A percentile compares a stretch with the other conserved stretches of the same genome.
These are phyloP conservation scores for Pinus tabuliformis DNA, from an alignment of 75 land plant species.

Conservation along the genomic window DNA sequence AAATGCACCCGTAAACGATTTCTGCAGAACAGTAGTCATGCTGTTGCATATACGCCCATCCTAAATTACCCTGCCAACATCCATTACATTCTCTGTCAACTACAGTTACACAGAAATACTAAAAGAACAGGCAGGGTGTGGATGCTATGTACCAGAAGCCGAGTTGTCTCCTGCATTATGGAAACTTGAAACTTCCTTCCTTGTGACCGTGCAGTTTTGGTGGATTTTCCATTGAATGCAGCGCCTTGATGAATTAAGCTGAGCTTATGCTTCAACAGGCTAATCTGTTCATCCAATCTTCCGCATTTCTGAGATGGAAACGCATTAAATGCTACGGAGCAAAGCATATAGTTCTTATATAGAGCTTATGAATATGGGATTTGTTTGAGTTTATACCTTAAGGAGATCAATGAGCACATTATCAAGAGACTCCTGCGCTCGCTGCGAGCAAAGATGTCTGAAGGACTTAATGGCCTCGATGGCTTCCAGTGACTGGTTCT, in stretches of 20 bases:
- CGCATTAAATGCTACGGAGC: neutral
- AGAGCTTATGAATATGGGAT: no score
- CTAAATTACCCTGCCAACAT: slow-evolving; percentile 30
- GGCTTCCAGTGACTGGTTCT: no score
- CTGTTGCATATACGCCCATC: slow-evolving; percentile 96
- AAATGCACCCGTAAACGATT: slow-evolving; percentile 28
- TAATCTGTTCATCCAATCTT: no score
- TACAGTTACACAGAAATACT: no score
- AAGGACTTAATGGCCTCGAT: no score
- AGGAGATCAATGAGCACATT: slow-evolving; percentile 67
- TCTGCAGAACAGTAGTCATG: slow-evolving; percentile 43
- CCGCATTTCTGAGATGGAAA: slow-evolving; percentile 61
- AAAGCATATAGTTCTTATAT: no score
- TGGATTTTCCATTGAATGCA: no score
- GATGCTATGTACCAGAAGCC: slow-evolving; percentile 61
- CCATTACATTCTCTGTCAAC: no score
- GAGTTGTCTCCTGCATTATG: slow-evolving; percentile 79
- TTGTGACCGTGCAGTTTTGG: no score
- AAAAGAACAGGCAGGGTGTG: no score
- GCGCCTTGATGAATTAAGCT: slow-evolving; percentile 63
- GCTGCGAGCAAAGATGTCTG: neutral
- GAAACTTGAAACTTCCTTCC: slow-evolving; percentile 79
- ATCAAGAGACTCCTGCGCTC: slow-evolving; percentile 72
- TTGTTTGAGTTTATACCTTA: slow-evolving; percentile 34
- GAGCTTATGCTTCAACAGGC: slow-evolving; percentile 75